Evolutionary conservation across 2,329 filamentous ascomycete genomes (phyloP).

Genomic region (Colletotrichum gigasporum): DNA sequence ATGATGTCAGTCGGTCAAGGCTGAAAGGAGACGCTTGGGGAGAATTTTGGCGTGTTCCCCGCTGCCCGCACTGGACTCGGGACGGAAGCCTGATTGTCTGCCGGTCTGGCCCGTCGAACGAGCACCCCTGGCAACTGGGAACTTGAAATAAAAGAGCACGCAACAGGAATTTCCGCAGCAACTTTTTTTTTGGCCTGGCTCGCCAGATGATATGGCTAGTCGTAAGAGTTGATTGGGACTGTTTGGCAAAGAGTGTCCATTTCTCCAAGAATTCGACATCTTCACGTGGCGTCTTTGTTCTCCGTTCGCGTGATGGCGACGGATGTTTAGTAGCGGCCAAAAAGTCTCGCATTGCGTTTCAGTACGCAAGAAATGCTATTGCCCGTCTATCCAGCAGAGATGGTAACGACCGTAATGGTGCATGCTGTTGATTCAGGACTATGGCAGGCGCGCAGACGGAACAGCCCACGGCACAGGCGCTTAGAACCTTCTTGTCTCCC

Average conservation of each 20-base stretch:
- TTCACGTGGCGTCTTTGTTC: background rate
- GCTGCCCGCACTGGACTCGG: slow-evolving; percentile 13
- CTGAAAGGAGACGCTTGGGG: slow-evolving; percentile 18
- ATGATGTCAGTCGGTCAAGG: slow-evolving; percentile 30
- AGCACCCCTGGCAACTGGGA: too few species aligned
- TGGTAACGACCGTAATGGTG: slow-evolving; percentile 23
- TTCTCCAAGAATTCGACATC: background rate
- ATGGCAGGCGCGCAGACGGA: slow-evolving; percentile 20
- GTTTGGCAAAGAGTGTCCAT: too few species aligned
- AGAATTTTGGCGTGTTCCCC: slow-evolving; percentile 25
- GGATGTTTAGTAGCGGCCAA: background rate
- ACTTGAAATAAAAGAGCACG: too few species aligned
- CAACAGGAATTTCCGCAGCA: too few species aligned
- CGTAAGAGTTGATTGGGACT: too few species aligned
- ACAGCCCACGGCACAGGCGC: slow-evolving; percentile 7
- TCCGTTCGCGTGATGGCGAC: background rate
- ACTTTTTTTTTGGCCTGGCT: too few species aligned
- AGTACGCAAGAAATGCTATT: slow-evolving; percentile 15
- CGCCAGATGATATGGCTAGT: too few species aligned
- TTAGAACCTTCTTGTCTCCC: slow-evolving; percentile 5
- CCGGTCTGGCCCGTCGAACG: too few species aligned
- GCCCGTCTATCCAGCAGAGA: slow-evolving; percentile 19
- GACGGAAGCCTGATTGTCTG: slow-evolving; percentile 13
- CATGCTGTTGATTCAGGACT: slow-evolving; percentile 28
- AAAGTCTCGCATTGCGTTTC: background rate